Conservation (phyloP, 225 moss, liverwort and hornwort genomes). For the Asterella californica region DNA sequence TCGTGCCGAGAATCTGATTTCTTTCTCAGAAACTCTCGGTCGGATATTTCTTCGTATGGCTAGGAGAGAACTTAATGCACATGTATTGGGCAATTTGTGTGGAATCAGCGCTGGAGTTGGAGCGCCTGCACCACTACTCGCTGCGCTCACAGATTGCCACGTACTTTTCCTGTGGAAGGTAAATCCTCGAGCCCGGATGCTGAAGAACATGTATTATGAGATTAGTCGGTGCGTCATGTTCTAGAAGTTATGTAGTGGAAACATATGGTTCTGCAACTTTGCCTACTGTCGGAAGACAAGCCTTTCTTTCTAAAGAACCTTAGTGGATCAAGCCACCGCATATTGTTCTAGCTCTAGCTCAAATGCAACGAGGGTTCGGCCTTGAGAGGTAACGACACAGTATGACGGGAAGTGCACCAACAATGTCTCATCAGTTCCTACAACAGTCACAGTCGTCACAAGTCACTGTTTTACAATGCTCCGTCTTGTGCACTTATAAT, state of each 20-base stretch:
- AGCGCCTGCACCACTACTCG: slow-evolving; percentile 59
- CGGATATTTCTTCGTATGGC: neutral
- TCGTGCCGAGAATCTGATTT: neutral
- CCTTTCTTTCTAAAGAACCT: neutral
- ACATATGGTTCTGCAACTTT: neutral
- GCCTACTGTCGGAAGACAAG: neutral
- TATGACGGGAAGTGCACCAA: neutral
- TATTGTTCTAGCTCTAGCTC: neutral
- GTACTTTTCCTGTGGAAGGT: slow-evolving; percentile 33
- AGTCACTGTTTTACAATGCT: neutral
- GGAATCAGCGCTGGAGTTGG: slow-evolving; percentile 56
- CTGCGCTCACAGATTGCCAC: slow-evolving; percentile 50
- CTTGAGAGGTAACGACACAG: too few relatives aligned
- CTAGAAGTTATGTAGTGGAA: neutral
- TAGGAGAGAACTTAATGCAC: neutral
- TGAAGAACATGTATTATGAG: too few relatives aligned
- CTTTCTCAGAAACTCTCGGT: neutral
- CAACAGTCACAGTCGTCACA: neutral
- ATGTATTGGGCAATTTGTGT: neutral
- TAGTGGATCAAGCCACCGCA: neutral
- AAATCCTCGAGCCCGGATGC: neutral
- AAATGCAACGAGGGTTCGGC: too few relatives aligned
- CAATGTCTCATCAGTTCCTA: neutral
- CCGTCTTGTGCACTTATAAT: neutral
- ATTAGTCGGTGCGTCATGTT: too few relatives aligned